Percentiles rank a stretch among this genome's conserved stretches.
Evolutionary conservation across 345 rosid species (phyloP).

Genomic region (rapeseed (Brassica napus)): DNA sequence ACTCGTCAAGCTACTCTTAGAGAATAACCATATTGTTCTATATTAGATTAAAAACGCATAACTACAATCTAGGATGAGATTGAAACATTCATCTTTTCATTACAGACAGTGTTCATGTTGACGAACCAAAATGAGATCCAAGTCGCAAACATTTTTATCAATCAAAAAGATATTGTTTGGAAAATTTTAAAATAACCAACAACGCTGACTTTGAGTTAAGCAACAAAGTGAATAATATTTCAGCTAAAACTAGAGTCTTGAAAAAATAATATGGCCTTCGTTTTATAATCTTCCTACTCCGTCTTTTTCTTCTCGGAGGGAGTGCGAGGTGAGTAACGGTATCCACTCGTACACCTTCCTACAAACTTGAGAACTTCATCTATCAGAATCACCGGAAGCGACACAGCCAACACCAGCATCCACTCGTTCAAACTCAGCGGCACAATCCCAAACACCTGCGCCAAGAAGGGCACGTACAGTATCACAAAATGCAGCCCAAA

Average conservation of each 20-base stretch:
- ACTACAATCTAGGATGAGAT: background rate
- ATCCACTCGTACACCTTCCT: constrained; percentile 35
- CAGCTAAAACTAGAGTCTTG: background rate
- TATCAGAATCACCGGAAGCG: constrained; percentile 38
- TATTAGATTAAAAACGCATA: background rate
- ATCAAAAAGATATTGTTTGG: constrained; percentile 7
- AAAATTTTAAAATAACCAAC: background rate
- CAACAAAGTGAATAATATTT: constrained; percentile 22
- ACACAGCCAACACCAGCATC: constrained; percentile 37
- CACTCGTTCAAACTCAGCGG: constrained; percentile 58
- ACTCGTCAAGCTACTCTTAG: background rate
- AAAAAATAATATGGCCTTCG: background rate
- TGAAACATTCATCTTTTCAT: background rate
- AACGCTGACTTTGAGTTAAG: background rate
- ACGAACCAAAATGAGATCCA: background rate
- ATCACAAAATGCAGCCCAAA: constrained; percentile 85
- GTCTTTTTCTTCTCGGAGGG: constrained; percentile 51
- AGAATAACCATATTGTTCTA: background rate
- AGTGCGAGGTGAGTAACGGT: constrained; percentile 20
- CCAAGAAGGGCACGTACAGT: background rate
- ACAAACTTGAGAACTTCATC: constrained; percentile 51
- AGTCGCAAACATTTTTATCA: background rate
- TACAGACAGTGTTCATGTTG: background rate
- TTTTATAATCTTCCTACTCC: constrained; percentile 32
- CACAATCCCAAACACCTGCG: background rate